Percentiles rank a stretch among this genome's conserved stretches.
These are phyloP conservation scores for Chytriomyces hyalinus DNA, from an alignment of 192 early-diverging fungal species.

Conservation along the genomic window DNA sequence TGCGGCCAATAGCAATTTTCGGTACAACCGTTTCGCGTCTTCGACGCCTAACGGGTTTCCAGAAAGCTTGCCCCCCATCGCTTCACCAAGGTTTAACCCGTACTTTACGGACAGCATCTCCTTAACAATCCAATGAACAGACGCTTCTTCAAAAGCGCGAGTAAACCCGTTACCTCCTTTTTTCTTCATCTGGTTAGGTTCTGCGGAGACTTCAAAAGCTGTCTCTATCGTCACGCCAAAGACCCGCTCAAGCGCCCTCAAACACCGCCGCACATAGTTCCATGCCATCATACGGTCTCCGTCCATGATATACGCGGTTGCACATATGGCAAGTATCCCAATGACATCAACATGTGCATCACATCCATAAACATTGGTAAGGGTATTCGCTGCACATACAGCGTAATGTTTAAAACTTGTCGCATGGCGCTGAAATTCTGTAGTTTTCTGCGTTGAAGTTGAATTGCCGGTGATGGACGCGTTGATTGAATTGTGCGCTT, in stretches of 20 bases:
- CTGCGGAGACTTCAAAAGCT: not conserved
- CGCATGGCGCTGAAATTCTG: not conserved
- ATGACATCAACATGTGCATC: not conserved
- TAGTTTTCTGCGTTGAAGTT: not conserved
- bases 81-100: not conserved
- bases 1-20: not conserved
- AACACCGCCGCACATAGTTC: not conserved
- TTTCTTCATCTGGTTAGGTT: not conserved
- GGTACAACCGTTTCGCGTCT: not conserved
- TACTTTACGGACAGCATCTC: not conserved
- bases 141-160: not conserved
- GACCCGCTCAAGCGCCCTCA: not conserved
- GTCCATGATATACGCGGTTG: not conserved
- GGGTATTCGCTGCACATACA: not conserved
- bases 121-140: not conserved
- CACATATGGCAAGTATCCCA: not conserved
- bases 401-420: not conserved
- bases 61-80: not conserved
- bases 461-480: too few species aligned
- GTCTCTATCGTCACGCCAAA: conserved; percentile 9
- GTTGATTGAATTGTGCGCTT: not conserved
- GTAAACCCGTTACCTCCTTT: not conserved
- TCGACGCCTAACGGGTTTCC: not conserved
- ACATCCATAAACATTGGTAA: not conserved
- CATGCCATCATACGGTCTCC: conserved; percentile 10